These are phyloP conservation scores for Arthrobotrys sphaeroides DNA, from an alignment of 2,329 filamentous ascomycete genomes.

Conservation along the genomic window DNA sequence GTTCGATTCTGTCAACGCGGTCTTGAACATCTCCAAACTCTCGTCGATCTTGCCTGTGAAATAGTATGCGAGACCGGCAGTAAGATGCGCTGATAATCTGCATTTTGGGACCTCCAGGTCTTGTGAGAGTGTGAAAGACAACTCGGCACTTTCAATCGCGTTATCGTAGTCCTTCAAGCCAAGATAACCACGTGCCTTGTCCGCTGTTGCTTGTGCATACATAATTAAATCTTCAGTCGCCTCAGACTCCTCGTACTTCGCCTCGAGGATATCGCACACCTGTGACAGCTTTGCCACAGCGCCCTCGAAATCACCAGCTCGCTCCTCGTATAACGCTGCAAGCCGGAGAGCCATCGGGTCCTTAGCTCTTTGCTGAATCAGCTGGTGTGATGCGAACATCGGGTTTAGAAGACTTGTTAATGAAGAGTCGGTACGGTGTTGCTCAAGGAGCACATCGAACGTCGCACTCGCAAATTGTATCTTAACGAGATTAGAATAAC, in stretches of 20 bases:
- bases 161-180: slow-evolving; percentile 72
- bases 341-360: slow-evolving; percentile 81
- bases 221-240: slow-evolving; percentile 75
- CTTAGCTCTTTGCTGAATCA: slow-evolving; percentile 75
- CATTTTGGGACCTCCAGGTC: slow-evolving; percentile 76
- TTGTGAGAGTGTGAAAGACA: slow-evolving; percentile 78
- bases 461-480: slow-evolving; percentile 81
- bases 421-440: slow-evolving; percentile 62
- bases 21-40: slow-evolving; percentile 81
- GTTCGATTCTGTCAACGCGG: slow-evolving; percentile 78
- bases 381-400: slow-evolving; percentile 85
- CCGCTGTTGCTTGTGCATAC: slow-evolving; percentile 84
- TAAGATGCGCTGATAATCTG: slow-evolving; percentile 84
- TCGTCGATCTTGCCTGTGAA: slow-evolving; percentile 72
- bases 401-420: slow-evolving; percentile 79
- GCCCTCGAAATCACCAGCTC: slow-evolving; percentile 73
- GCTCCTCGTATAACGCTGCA: slow-evolving; percentile 80
- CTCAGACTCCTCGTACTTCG: slow-evolving; percentile 84
- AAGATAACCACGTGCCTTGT: slow-evolving; percentile 84
- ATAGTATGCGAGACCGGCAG: slow-evolving; percentile 83
- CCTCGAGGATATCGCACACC: slow-evolving; percentile 76
- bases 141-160: slow-evolving; percentile 81
- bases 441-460: slow-evolving; percentile 80
- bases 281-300: slow-evolving; percentile 72
- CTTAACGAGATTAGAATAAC: slow-evolving; percentile 74